Base-by-base conservation (phyloP, 1,284 basidiomycete genomes). In the Xerocomus nothofagi region DNA sequence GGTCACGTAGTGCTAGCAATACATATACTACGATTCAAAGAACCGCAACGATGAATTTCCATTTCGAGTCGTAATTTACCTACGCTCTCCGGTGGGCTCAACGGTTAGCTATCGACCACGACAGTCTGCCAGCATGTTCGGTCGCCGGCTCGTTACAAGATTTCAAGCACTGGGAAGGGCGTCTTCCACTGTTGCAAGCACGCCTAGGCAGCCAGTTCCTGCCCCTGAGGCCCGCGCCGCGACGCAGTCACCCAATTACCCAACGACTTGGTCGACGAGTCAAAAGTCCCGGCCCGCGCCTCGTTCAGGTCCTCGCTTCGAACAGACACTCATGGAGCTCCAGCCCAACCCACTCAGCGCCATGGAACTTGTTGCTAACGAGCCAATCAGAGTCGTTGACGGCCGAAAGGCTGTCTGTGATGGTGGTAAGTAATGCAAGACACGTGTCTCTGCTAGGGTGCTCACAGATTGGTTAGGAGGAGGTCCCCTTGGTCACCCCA, bases 401-500 rank as follows among this genome's bases (percentile, higher is more conserved):
- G 88, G 84, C 29, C 78, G 96, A 57, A 89, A 85, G 66, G 94
- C 92, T 4, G 79, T 85, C 46, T 99, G 96, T 67, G 94, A 99
- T 69, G 96, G 96, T 59, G 94, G 94, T 96, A 61, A 63, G 90
- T 73, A n/a, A 27, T 40, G 20, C 43, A 36, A 17, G 23, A 38
- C 41, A n/a, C 37, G 14, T 27, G 14, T 5, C 9, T 44, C 43
- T 34, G 5, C 11, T 49, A 31, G 47, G 45, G 34, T 12, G n/a
- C 49, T 67, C 46, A 69, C 31, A 24, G 18, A 23, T 43, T 23
- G 43, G 21, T 50, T 58, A 98, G 95, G 95, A 71, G 86, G 85
- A 69, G 96, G 96, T n/a, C 83, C 96, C 42, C 80, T 99, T 29
- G 96, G 96, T 39, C 96, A 99, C 70, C 96, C 96, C 14, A 94